These are phyloP conservation scores for Seiridium unicorne DNA, from an alignment of 2,329 filamentous ascomycete species.

Conservation along the genomic window DNA sequence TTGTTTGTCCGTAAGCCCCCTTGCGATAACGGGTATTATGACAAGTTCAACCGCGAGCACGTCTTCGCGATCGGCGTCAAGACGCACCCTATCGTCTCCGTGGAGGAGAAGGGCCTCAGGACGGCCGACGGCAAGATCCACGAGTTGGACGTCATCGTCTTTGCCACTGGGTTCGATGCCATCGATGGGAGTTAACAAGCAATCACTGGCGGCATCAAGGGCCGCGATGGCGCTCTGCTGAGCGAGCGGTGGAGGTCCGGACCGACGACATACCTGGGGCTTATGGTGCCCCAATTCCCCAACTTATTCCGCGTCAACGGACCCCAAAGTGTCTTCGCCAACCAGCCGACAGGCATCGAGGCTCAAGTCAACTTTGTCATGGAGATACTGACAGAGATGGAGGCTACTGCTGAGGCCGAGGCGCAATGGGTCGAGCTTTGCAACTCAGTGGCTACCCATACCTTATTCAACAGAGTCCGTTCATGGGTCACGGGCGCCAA, in stretches of 20 bases:
- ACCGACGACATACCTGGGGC: not conserved
- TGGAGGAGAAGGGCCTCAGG: not conserved
- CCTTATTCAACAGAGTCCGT: not conserved
- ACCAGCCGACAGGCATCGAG: not conserved
- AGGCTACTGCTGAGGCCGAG: not conserved
- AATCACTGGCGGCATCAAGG: not conserved
- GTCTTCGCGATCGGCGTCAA: not conserved
- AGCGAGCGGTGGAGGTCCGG: not conserved
- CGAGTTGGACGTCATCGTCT: not conserved
- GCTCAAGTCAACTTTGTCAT: not conserved
- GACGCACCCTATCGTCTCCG: not conserved
- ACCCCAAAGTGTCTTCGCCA: not conserved
- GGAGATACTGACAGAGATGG: not conserved
- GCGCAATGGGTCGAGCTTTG: not conserved
- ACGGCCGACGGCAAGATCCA: not conserved
- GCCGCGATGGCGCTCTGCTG: not conserved
- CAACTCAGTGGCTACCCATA: not conserved
- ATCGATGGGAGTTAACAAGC: not conserved
- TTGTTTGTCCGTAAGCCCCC: not conserved
- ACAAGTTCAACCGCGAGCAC: not conserved
- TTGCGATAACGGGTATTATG: not conserved
- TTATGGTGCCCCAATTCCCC: not conserved
- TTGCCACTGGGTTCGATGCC: not conserved
- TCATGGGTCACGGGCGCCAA: not conserved
- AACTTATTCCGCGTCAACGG: not conserved